Evolutionary conservation across 164 flowering plant species (phyloP).

Genomic region (Nymphaea colorata): DNA sequence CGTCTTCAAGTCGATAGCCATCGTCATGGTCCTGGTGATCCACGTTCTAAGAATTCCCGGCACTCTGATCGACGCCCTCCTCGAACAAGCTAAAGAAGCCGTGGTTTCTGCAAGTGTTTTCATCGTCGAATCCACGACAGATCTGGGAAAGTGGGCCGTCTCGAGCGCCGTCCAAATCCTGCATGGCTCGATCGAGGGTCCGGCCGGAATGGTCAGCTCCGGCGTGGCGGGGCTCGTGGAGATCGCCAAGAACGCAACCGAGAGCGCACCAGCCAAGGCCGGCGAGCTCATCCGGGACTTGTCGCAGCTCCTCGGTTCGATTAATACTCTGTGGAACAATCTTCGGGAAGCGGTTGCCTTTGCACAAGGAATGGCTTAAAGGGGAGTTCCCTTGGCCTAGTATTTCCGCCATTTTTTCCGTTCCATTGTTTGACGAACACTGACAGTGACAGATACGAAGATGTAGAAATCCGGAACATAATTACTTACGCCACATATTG

Average conservation of each 20-base stretch:
- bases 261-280: background rate
- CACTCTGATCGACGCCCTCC: background rate
- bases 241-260: background rate
- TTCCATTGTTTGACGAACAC: too few species aligned
- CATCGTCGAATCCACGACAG: background rate
- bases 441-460: too few species aligned
- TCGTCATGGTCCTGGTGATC: background rate
- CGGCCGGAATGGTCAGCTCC: background rate
- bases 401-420: too few species aligned
- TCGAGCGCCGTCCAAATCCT: background rate
- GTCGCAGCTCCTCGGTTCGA: background rate
- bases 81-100: background rate
- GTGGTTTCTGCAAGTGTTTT: background rate
- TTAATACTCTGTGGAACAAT: background rate
- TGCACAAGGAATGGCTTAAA: background rate
- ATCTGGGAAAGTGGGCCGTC: background rate
- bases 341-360: background rate
- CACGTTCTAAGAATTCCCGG: background rate
- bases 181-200: background rate
- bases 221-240: background rate
- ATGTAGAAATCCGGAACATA: too few species aligned
- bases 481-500: too few species aligned
- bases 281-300: background rate
- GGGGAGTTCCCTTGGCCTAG: too few species aligned
- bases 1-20: background rate